Evolutionary conservation across 495 filamentous ascomycete genomes (phyloP), one percentile per base, ranked within the genome.

Genomic region (Cairneyella variabilis): DNA sequence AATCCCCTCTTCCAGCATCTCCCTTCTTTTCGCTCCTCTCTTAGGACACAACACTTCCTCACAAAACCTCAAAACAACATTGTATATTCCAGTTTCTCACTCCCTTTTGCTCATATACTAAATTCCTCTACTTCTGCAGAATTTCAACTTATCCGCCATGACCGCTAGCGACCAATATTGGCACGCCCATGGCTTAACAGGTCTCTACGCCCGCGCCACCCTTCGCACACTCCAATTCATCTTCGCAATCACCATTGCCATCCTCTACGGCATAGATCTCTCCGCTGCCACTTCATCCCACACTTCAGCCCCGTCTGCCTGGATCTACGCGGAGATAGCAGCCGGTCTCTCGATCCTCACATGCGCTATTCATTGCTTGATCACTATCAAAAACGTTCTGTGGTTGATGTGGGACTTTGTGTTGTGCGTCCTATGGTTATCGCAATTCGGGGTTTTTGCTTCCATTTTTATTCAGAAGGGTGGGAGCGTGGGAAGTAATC

Each of bases 391-490:
- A 10, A 57, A 54, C n/a, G 57, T 64, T 6, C 56, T 59, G 6
- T 66, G 65, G 6, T 66, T 60, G 51, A 56, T 62, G 9, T 69
- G 66, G 67, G 68, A 69, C 40, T 57, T 63, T 12, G 32, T 57
- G 2, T 47, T 71, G 11, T 64, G 64, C 53, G 21, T 89, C 14
- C 68, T 90, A 21, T 90, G 81, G 82, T 68, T 83, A 62, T 76
- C 75, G 30, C 66, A 85, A 39, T 88, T 89, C 64, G 85, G 85
- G 16, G 72, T 81, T 56, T 90, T 91, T 66, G 87, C 78, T 44
- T 75, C 74, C 58, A 77, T 84, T 66, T 90, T 82, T 74, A 80
- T 88, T 58, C 50, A 56, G 38, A 17, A 37, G 17, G 30, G 42
- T 22, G 21, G 7, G 18, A 9, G 23, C 23, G 28, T 10, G 41